phyloP scores from a whole-genome alignment of 139 green algal species.

The Zygnema circumcarinatum region DNA sequence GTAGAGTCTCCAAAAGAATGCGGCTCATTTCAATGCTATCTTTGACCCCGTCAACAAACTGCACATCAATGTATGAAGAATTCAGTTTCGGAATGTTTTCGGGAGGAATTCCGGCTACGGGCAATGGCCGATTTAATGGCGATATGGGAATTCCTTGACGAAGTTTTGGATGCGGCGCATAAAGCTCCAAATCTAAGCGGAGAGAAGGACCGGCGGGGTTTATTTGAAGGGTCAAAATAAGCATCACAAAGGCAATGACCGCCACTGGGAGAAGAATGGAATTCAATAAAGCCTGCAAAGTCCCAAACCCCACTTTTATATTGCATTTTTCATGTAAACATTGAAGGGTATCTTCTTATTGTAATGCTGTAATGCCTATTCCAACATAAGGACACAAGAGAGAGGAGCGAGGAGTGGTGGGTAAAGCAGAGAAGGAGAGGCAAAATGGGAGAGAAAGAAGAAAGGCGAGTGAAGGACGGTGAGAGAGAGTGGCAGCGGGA shows the following conservation, averaged over 20 bases:
- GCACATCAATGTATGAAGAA: neutral
- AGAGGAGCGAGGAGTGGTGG: neutral
- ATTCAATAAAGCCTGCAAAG: conserved; percentile 15
- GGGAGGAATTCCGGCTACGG: neutral
- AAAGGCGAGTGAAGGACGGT: neutral
- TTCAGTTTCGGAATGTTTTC: neutral
- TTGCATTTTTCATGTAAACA: neutral
- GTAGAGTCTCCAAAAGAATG: neutral
- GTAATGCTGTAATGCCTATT: no score
- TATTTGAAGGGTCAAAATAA: conserved; percentile 49
- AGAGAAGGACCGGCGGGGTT: conserved; percentile 27
- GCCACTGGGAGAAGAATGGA: conserved; percentile 42
- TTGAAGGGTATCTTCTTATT: no score
- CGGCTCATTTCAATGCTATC: conserved; percentile 25
- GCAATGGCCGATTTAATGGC: neutral
- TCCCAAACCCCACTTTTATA: neutral
- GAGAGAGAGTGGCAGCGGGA: neutral
- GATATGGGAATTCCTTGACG: neutral
- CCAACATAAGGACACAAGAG: no score
- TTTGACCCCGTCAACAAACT: neutral
- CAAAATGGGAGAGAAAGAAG: neutral
- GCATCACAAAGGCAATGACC: conserved; percentile 48
- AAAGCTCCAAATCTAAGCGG: neutral
- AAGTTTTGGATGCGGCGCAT: neutral
- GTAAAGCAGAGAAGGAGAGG: neutral